Conservation (phyloP, 169 alveolate genomes). For the Cryptosporidium sp. region DNA sequence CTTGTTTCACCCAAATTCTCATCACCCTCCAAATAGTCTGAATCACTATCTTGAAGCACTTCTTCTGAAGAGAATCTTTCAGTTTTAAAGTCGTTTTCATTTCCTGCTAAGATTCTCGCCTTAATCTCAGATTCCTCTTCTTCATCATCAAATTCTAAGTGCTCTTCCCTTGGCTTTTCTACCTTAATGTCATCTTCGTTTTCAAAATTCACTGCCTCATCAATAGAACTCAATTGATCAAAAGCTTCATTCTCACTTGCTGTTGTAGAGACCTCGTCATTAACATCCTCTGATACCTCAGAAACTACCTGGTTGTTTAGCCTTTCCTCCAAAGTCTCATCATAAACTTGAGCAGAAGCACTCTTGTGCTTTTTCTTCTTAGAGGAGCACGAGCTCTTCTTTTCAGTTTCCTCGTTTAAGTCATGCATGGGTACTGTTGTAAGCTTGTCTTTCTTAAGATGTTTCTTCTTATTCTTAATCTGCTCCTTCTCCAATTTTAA, state of each 20-base stretch:
- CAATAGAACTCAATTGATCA: neutral
- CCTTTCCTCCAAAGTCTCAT: neutral
- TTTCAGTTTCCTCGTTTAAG: neutral
- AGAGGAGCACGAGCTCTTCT: neutral
- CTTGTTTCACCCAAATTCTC: neutral
- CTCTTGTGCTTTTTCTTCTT: neutral
- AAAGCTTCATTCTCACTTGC: slow-evolving; percentile 14
- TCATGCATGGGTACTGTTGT: too few species aligned
- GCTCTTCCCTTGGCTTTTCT: neutral
- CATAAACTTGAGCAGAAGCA: neutral
- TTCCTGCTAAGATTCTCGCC: neutral
- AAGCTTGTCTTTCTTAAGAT: too few species aligned
- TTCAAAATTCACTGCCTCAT: neutral
- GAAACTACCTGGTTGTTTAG: neutral
- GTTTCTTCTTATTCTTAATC: neutral
- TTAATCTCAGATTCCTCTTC: slow-evolving; percentile 12
- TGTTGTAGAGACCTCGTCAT: neutral
- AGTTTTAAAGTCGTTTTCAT: slow-evolving; percentile 21
- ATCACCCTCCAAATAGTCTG: slow-evolving; percentile 34
- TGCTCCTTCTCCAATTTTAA: neutral
- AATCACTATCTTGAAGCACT: slow-evolving; percentile 16
- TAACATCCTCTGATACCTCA: neutral
- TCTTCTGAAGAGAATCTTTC: slow-evolving; percentile 63
- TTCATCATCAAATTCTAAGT: neutral
- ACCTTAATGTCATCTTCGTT: neutral